phyloP scores from a whole-genome alignment of 345 rosid genomes.

The Citrus trifoliata region DNA sequence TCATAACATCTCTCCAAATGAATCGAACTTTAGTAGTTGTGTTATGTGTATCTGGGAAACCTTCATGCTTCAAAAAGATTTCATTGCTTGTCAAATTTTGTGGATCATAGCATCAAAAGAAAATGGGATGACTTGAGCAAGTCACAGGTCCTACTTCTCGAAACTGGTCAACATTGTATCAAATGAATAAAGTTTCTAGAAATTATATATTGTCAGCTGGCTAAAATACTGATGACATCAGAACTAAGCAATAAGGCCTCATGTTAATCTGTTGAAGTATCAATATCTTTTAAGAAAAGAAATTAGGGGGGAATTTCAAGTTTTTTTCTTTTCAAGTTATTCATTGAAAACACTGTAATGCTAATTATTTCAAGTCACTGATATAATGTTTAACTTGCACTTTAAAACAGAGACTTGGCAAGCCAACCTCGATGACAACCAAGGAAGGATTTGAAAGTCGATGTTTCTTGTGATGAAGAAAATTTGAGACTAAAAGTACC shows the following conservation, averaged over 20 bases:
- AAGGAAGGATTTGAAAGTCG: constrained; percentile 19
- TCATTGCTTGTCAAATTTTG: background rate
- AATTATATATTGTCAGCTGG: background rate
- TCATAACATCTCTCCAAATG: background rate
- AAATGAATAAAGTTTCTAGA: background rate
- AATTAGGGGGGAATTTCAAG: background rate
- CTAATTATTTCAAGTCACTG: background rate
- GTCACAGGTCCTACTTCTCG: background rate
- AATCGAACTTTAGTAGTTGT: background rate
- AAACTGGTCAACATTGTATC: background rate
- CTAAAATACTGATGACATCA: background rate
- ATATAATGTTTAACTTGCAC: background rate
- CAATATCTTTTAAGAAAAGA: too few relatives aligned
- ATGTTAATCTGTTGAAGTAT: background rate
- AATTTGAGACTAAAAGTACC: constrained; percentile 15
- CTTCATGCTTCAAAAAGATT: background rate
- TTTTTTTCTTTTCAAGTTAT: background rate
- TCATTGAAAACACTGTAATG: background rate
- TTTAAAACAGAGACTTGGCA: constrained; percentile 28
- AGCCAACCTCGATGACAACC: constrained; percentile 6
- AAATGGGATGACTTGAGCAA: background rate
- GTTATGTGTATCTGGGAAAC: background rate
- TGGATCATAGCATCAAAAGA: background rate
- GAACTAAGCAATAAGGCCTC: background rate
- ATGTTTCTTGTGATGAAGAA: constrained; percentile 16